Base-by-base conservation (phyloP, 2,329 filamentous ascomycete species). In the Pseudogymnoascus sp. region DNA sequence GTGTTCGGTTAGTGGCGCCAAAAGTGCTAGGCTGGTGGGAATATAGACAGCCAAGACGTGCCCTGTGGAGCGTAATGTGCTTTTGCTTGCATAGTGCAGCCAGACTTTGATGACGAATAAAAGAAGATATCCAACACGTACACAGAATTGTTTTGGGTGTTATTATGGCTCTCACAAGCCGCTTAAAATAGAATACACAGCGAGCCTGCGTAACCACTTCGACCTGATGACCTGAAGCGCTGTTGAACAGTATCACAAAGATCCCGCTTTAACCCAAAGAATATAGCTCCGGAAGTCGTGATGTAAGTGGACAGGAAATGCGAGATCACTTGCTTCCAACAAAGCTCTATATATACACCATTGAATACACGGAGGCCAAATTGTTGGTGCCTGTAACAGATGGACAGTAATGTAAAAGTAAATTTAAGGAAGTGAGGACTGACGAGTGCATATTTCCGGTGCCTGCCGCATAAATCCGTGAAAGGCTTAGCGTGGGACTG, bases 1-100 rank as follows among this genome's bases (percentile, higher is more conserved):
- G 84, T 96, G 69, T 93, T 90, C 77, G 81, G 77, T 73, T 84
- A 55, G 49, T 55, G 49, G 49, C 45, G 25, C 45, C 45, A 52
- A 52, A 52, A 52, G 12, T 21, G 28, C 49, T 55, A 33, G 49
- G 49, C 28, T 55, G 49, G 49, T 55, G 49, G 6, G 49, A 55
- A 55, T 33, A 18, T 33, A 55, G 25, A 55, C 28, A 55, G 49
- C 49, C 49, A 55, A 55, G 49, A 55, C n/a, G 9, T 18, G 21
- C 16, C 33, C 49, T 55, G 49, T 55, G 49, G 49, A 55, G 49
- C 49, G 28, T 33, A 5, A 21, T 55, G 16, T 55, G 28, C 49
- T 21, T 55, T 55, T 55, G 49, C 49, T 55, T 55, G 49, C 49
- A 55, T 55, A 21, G 49, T 33, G 49, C 49, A 31, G 49, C n/a